Conservation (phyloP, 129 eudicot species). For the Pittosporum tobira region DNA sequence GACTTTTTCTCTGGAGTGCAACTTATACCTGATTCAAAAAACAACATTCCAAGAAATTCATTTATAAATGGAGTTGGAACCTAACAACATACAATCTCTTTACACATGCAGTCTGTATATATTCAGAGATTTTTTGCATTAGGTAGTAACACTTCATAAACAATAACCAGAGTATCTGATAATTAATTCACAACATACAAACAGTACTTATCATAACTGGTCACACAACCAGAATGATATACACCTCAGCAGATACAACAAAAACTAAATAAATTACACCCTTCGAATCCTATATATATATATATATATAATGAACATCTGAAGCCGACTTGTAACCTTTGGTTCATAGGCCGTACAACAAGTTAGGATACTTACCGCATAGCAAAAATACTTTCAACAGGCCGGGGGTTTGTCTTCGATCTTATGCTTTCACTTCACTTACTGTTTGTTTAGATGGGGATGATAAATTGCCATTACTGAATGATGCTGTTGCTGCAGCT, state of each 20-base stretch:
- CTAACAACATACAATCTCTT: constrained; percentile 27
- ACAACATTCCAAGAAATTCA: too few species aligned
- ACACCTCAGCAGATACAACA: not conserved
- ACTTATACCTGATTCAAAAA: too few species aligned
- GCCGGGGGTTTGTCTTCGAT: constrained; percentile 1
- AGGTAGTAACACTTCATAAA: not conserved
- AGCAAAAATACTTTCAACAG: not conserved
- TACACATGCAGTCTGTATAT: constrained; percentile 17
- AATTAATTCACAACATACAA: not conserved
- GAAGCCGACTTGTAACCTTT: too few species aligned
- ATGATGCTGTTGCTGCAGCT: too few species aligned
- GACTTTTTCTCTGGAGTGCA: too few species aligned
- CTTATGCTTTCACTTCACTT: constrained; percentile 8
- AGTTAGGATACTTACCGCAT: not conserved
- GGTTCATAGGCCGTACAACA: not conserved
- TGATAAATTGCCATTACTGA: constrained; percentile 22
- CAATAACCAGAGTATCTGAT: not conserved
- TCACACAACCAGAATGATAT: not conserved
- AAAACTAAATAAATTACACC: not conserved
- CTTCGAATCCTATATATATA: not conserved
- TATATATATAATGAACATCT: too few species aligned
- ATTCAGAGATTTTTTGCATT: constrained; percentile 2
- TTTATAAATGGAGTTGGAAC: too few species aligned
- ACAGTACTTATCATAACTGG: too few species aligned
- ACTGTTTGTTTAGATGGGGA: constrained; percentile 35